Conservation (phyloP, 495 filamentous ascomycete species). For the Penicillium verhagenii region DNA sequence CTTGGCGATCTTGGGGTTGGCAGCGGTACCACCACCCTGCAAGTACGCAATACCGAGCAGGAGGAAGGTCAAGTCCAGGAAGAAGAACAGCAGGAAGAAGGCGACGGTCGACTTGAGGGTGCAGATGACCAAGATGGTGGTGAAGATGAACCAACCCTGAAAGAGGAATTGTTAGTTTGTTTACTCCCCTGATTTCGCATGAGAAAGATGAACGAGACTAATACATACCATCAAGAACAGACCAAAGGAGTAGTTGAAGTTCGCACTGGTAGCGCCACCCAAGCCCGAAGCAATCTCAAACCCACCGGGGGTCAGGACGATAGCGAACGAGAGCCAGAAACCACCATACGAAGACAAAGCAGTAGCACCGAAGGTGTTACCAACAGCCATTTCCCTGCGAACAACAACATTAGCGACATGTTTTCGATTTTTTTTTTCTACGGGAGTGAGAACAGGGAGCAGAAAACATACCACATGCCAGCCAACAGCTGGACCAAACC, state of each 20-base stretch:
- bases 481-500: slow-evolving; percentile 90
- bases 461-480: slow-evolving; percentile 88
- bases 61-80: slow-evolving; percentile 88
- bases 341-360: slow-evolving; percentile 95
- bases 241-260: slow-evolving; percentile 70
- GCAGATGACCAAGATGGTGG: slow-evolving; percentile 79
- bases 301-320: slow-evolving; percentile 81
- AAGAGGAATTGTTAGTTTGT: background rate
- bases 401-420: background rate
- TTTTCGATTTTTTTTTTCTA: too few relatives aligned
- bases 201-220: background rate
- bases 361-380: slow-evolving; percentile 97
- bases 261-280: slow-evolving; percentile 12
- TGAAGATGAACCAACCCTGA: slow-evolving; percentile 97
- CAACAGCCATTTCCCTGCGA: slow-evolving; percentile 92
- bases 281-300: slow-evolving; percentile 53
- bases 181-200: background rate
- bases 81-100: slow-evolving; percentile 95
- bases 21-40: slow-evolving; percentile 35
- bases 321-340: slow-evolving; percentile 93
- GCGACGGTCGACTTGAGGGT: slow-evolving; percentile 92
- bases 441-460: background rate
- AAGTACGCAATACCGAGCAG: slow-evolving; percentile 78
- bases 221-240: slow-evolving; percentile 75
- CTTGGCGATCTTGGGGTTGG: slow-evolving; percentile 58